These are phyloP conservation scores for Plenodomus tracheiphilus DNA, from an alignment of 2,329 filamentous ascomycete genomes.

Conservation along the genomic window DNA sequence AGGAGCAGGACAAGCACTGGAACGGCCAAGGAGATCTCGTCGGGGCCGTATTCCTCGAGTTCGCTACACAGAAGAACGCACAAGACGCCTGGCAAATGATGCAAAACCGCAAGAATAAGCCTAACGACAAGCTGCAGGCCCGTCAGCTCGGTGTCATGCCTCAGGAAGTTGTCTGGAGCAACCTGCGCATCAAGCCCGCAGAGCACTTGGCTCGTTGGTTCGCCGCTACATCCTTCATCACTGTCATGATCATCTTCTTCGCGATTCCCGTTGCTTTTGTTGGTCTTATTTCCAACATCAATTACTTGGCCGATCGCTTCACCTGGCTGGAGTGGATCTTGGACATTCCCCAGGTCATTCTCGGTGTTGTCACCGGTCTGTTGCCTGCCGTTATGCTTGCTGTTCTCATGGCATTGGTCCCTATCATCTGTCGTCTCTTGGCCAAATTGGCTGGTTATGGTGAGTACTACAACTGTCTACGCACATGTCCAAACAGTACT, in stretches of 20 bases:
- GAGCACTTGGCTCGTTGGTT: slow-evolving; percentile 37
- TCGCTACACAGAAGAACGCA: slow-evolving; percentile 77
- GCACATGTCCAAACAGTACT: neutral
- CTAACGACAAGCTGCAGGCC: slow-evolving; percentile 42
- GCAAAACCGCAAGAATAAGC: slow-evolving; percentile 39
- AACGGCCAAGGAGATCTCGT: slow-evolving; percentile 68
- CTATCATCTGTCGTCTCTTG: slow-evolving; percentile 47
- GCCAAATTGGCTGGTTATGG: slow-evolving; percentile 43
- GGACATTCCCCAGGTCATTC: slow-evolving; percentile 44
- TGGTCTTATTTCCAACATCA: slow-evolving; percentile 51
- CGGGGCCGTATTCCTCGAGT: slow-evolving; percentile 85
- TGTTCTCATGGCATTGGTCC: slow-evolving; percentile 50
- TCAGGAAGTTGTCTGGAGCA: slow-evolving; percentile 53
- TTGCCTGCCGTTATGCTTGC: slow-evolving; percentile 49
- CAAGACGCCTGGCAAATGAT: slow-evolving; percentile 79
- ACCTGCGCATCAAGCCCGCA: slow-evolving; percentile 45
- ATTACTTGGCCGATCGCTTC: slow-evolving; percentile 45
- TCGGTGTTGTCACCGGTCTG: slow-evolving; percentile 53
- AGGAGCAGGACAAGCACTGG: slow-evolving; percentile 68
- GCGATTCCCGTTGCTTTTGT: slow-evolving; percentile 51
- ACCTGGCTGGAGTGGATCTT: slow-evolving; percentile 49
- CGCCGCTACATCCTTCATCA: slow-evolving; percentile 45
- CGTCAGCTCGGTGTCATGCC: slow-evolving; percentile 50
- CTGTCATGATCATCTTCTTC: slow-evolving; percentile 51
- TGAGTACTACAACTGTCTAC: neutral